These are phyloP conservation scores for Talaromyces albobiverticillius DNA, from an alignment of 2,329 filamentous ascomycete species.

Conservation along the genomic window DNA sequence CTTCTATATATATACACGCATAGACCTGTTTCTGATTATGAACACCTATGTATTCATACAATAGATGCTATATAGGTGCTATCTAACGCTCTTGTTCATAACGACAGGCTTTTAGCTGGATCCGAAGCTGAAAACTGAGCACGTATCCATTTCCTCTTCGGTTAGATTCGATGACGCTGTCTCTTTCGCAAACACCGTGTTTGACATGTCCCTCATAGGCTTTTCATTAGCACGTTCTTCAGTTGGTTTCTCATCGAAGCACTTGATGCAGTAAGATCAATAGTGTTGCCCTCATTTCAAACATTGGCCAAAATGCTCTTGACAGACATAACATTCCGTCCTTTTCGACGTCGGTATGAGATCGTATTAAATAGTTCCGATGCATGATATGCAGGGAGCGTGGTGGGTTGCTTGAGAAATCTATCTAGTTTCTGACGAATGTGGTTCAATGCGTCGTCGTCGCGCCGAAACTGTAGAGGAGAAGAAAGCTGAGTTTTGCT, in stretches of 20 bases:
- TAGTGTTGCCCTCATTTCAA: slow-evolving; percentile 41
- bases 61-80: too few relatives aligned
- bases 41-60: too few relatives aligned
- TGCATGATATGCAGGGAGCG: slow-evolving; percentile 26
- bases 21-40: background rate
- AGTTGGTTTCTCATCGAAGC: slow-evolving; percentile 39
- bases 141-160: too few relatives aligned
- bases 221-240: slow-evolving; percentile 53
- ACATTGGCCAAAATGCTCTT: slow-evolving; percentile 60
- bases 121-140: too few relatives aligned
- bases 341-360: slow-evolving; percentile 33
- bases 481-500: slow-evolving; percentile 69
- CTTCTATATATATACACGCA: background rate
- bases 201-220: too few relatives aligned
- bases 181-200: too few relatives aligned
- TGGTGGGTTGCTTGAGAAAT: slow-evolving; percentile 19
- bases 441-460: slow-evolving; percentile 57
- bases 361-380: slow-evolving; percentile 38
- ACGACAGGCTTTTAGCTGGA: too few relatives aligned
- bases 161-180: too few relatives aligned
- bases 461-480: slow-evolving; percentile 53
- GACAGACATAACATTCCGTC: slow-evolving; percentile 44
- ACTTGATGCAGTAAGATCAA: slow-evolving; percentile 28
- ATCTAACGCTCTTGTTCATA: too few relatives aligned
- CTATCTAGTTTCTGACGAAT: slow-evolving; percentile 49